Conservation (phyloP, 768 basidiomycete genomes). For the Atractiella rhizophila region DNA sequence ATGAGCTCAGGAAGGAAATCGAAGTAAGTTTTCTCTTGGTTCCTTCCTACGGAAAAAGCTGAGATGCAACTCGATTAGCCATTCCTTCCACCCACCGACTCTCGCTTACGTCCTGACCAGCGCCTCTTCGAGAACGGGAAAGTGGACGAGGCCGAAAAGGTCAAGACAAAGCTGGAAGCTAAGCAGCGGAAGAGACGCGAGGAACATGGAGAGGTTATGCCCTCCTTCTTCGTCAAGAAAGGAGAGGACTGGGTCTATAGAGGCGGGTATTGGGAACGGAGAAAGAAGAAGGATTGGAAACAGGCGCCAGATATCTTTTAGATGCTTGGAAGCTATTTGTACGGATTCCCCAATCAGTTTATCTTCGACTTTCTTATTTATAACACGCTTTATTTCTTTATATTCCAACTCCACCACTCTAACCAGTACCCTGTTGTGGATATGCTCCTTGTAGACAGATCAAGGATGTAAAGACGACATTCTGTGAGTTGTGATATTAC, state of each 20-base stretch:
- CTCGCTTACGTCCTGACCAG: constrained; percentile 73
- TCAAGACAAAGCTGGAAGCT: constrained; percentile 61
- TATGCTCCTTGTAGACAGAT: too few relatives aligned
- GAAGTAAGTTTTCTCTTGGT: constrained; percentile 30
- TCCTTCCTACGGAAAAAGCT: constrained; percentile 31
- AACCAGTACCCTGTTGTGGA: too few relatives aligned
- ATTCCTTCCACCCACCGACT: constrained; percentile 71
- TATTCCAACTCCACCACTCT: too few relatives aligned
- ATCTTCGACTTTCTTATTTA: too few relatives aligned
- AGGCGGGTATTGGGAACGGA: background rate
- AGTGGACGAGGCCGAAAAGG: constrained; percentile 53
- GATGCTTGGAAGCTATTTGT: too few relatives aligned
- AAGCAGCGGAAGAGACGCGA: constrained; percentile 27
- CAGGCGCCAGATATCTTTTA: too few relatives aligned
- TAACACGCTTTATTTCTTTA: too few relatives aligned
- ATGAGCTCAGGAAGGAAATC: constrained; percentile 34
- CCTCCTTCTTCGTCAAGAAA: background rate
- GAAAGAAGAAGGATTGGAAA: background rate
- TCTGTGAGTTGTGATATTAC: too few relatives aligned
- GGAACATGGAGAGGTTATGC: background rate
- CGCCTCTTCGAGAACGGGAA: constrained; percentile 75
- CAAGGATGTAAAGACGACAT: too few relatives aligned
- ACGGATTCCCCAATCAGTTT: too few relatives aligned
- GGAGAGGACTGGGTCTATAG: background rate
- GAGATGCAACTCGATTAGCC: too few relatives aligned